phyloP scores from a whole-genome alignment of 2,329 filamentous ascomycete genomes.

The Teratosphaeria nubilosa region DNA sequence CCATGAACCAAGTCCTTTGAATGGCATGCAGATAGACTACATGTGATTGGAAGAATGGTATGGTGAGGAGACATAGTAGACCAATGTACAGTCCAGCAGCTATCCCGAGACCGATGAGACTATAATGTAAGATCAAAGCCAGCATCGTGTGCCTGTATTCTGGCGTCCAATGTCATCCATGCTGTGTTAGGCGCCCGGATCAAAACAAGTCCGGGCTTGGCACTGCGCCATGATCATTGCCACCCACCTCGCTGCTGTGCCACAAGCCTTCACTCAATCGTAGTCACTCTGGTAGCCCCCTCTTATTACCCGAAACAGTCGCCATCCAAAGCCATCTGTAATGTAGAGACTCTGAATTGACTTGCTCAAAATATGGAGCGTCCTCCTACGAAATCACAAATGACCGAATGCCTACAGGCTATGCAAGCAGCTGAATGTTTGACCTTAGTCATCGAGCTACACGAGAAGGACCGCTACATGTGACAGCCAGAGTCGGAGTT shows the following conservation, averaged over 20 bases:
- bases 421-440: no score
- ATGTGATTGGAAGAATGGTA: conserved; percentile 43
- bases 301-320: no score
- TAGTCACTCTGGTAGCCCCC: no score
- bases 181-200: no score
- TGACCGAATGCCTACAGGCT: no score
- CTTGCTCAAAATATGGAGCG: no score
- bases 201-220: conserved; percentile 1
- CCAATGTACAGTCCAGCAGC: conserved; percentile 29
- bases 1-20: conserved; percentile 45
- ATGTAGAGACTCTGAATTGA: no score
- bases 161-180: background rate
- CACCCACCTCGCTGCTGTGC: background rate
- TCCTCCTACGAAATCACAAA: no score
- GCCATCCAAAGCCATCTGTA: no score
- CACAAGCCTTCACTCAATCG: background rate
- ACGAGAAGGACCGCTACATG: no score
- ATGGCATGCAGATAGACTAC: conserved; percentile 47
- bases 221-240: background rate
- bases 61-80: conserved; percentile 38
- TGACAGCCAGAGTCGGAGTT: no score
- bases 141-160: background rate
- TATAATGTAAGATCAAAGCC: background rate
- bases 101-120: background rate
- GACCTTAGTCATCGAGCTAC: no score